Conservation (phyloP, 306 rosid species). For the Fagus crenata region DNA sequence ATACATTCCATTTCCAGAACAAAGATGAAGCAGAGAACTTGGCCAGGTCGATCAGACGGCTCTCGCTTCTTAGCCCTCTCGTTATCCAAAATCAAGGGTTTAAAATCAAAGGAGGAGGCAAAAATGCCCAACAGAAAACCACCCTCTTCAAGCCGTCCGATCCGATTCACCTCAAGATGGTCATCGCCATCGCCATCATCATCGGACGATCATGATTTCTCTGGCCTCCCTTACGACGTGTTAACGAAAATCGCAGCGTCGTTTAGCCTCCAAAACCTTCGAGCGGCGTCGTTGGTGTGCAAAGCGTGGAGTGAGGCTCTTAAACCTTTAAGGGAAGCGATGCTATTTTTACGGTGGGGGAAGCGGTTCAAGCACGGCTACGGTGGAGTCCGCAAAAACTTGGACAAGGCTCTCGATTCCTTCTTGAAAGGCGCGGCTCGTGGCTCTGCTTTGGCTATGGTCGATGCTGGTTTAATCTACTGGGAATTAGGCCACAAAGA, state of each 20-base stretch:
- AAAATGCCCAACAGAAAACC: background rate
- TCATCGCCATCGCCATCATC: background rate
- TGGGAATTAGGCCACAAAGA: slow-evolving; percentile 70
- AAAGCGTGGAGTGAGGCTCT: slow-evolving; percentile 77
- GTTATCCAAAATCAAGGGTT: slow-evolving; percentile 6
- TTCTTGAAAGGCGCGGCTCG: slow-evolving; percentile 66
- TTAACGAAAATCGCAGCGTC: slow-evolving; percentile 51
- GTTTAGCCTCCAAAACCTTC: slow-evolving; percentile 57
- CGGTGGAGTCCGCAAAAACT: slow-evolving; percentile 46
- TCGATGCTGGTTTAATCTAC: slow-evolving; percentile 77
- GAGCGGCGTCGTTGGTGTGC: slow-evolving; percentile 68
- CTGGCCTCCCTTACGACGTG: slow-evolving; percentile 71
- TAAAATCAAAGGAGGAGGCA: background rate
- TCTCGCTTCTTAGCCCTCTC: slow-evolving; percentile 52
- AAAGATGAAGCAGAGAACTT: slow-evolving; percentile 49
- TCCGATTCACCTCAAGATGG: slow-evolving; percentile 9
- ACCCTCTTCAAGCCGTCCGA: slow-evolving; percentile 17
- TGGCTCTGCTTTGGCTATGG: slow-evolving; percentile 82
- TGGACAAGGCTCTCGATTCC: slow-evolving; percentile 65
- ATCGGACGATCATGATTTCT: slow-evolving; percentile 41
- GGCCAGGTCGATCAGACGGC: slow-evolving; percentile 49
- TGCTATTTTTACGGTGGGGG: slow-evolving; percentile 64
- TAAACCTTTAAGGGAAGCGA: slow-evolving; percentile 67
- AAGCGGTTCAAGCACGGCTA: slow-evolving; percentile 82
- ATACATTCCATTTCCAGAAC: background rate